These are phyloP conservation scores for Trichophyton equinum DNA, from an alignment of 2,329 filamentous ascomycete genomes.

Conservation along the genomic window DNA sequence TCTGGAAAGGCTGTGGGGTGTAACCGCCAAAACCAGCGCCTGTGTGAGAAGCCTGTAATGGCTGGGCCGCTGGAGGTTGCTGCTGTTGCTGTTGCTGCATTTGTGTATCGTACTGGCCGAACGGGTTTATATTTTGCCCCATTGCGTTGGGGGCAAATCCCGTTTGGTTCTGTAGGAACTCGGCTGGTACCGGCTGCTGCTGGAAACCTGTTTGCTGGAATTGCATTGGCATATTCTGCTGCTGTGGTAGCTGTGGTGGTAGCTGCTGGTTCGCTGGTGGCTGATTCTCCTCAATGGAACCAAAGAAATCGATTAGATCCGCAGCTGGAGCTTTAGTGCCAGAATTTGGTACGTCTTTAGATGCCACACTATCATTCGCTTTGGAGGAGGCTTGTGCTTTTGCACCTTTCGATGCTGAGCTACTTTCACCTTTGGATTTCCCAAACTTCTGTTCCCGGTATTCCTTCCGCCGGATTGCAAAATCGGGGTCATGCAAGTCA, in stretches of 20 bases:
- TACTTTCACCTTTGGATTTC: constrained; percentile 41
- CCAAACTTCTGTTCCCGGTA: constrained; percentile 80
- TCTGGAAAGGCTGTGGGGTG: constrained; percentile 49
- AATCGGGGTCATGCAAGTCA: constrained; percentile 87
- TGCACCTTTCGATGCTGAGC: constrained; percentile 11
- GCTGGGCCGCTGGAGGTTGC: constrained; percentile 25
- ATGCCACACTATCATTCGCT: constrained; percentile 16
- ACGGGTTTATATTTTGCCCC: constrained; percentile 25
- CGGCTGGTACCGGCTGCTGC: constrained; percentile 17
- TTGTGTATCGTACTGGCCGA: constrained; percentile 15
- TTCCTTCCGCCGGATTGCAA: constrained; percentile 83
- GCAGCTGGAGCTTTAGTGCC: constrained; percentile 36
- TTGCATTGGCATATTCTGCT: constrained; percentile 13
- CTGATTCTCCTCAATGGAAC: constrained; percentile 81
- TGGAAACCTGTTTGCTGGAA: constrained; percentile 18
- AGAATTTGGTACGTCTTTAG: constrained; percentile 18
- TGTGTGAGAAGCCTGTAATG: constrained; percentile 49
- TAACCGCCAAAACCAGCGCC: constrained; percentile 79
- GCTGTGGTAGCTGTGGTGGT: constrained; percentile 20
- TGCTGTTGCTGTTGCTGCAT: constrained; percentile 11
- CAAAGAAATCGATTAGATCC: constrained; percentile 89
- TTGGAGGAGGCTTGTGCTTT: constrained; percentile 24
- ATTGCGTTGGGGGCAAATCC: constrained; percentile 16
- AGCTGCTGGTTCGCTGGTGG: constrained; percentile 40
- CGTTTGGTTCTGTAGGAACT: constrained; percentile 16